phyloP scores from a whole-genome alignment of 2,329 filamentous ascomycete genomes.

The Biscogniauxia sp. region DNA sequence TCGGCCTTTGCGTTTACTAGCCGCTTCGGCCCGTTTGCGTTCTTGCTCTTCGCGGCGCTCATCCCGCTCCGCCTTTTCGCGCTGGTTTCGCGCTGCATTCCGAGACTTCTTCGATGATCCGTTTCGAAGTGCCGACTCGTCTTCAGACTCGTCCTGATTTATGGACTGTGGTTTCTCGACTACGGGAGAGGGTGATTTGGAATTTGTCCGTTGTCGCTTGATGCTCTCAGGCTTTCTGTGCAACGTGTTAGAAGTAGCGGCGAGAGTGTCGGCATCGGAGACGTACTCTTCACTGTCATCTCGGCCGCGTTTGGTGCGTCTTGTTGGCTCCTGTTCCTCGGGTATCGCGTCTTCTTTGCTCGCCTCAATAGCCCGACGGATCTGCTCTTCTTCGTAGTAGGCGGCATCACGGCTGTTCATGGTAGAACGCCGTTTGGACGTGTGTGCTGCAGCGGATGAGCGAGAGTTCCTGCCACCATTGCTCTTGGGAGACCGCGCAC shows the following conservation, averaged over 20 bases:
- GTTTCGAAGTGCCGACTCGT: conserved; percentile 65
- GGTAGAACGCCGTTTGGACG: conserved; percentile 83
- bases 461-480: conserved; percentile 56
- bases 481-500: conserved; percentile 50
- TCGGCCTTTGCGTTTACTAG: conserved; percentile 76
- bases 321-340: conserved; percentile 51
- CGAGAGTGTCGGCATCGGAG: conserved; percentile 7
- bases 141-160: conserved; percentile 64
- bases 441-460: conserved; percentile 47
- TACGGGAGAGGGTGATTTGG: conserved; percentile 65
- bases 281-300: conserved; percentile 95
- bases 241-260: conserved; percentile 24
- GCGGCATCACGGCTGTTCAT: conserved; percentile 97
- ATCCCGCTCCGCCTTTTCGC: conserved; percentile 64
- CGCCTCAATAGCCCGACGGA: conserved; percentile 88
- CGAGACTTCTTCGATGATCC: conserved; percentile 59
- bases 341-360: conserved; percentile 77
- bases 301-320: conserved; percentile 76
- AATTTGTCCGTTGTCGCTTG: conserved; percentile 83
- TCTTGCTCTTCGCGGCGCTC: conserved; percentile 78
- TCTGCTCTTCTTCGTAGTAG: conserved; percentile 90
- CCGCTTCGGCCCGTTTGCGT: conserved; percentile 68
- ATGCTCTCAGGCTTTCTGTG: conserved; percentile 64
- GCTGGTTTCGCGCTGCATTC: conserved; percentile 55
- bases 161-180: conserved; percentile 46